Evolutionary conservation across 345 rosid species (phyloP).

Genomic region (Bruguiera gymnorhiza): DNA sequence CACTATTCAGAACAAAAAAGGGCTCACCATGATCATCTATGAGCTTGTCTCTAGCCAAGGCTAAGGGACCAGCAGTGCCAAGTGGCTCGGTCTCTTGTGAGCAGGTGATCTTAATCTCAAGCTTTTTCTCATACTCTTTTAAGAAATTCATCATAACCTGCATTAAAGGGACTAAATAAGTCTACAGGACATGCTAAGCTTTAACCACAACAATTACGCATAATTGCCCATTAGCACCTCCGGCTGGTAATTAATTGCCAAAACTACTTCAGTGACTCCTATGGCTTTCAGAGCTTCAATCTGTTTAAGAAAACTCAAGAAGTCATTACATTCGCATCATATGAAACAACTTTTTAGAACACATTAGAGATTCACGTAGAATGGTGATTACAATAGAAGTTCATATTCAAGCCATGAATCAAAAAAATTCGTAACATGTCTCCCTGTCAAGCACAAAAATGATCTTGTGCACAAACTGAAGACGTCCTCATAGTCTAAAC

Average conservation of each 20-base stretch:
- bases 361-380: not conserved
- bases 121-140: conserved; percentile 81
- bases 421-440: too few relatives aligned
- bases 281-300: conserved; percentile 92
- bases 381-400: too few relatives aligned
- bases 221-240: conserved; percentile 44
- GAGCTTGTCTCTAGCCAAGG: conserved; percentile 90
- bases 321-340: not conserved
- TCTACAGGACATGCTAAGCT: not conserved
- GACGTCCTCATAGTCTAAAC: too few relatives aligned
- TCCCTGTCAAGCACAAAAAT: too few relatives aligned
- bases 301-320: conserved; percentile 30
- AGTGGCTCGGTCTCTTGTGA: conserved; percentile 98
- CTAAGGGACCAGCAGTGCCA: conserved; percentile 98
- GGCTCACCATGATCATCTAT: conserved; percentile 76
- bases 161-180: conserved; percentile 8
- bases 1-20: conserved; percentile 95
- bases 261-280: conserved; percentile 93
- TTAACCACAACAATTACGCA: not conserved
- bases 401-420: too few relatives aligned
- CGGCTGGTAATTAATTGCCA: conserved; percentile 96
- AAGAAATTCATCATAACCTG: conserved; percentile 92
- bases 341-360: too few relatives aligned
- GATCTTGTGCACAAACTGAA: too few relatives aligned
- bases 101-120: conserved; percentile 86